Conservation (phyloP, 306 rosid genomes). For the Arachis stenosperma region DNA sequence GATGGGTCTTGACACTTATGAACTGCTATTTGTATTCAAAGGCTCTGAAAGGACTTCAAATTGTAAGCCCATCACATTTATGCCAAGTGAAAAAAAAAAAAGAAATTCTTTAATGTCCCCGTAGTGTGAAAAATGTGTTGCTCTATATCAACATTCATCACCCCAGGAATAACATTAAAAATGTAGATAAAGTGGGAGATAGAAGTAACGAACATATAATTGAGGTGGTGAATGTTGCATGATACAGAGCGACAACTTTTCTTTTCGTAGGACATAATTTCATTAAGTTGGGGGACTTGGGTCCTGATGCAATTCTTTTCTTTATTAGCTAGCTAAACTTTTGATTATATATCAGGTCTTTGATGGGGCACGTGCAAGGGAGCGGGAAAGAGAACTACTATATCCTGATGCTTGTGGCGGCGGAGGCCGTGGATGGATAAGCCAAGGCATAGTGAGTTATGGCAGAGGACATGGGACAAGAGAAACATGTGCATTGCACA, state of each 20-base stretch:
- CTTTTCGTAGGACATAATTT: not conserved
- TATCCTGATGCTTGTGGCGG: conserved; percentile 99
- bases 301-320: conserved; percentile 11
- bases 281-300: not conserved
- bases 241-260: not conserved
- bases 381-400: conserved; percentile 94
- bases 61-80: conserved; percentile 56
- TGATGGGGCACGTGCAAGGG: conserved; percentile 96
- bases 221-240: not conserved
- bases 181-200: not conserved
- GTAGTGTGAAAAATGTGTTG: not conserved
- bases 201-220: not conserved
- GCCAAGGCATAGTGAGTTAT: conserved; percentile 86
- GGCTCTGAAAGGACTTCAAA: conserved; percentile 81
- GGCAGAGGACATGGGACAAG: conserved; percentile 98
- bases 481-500: conserved; percentile 97
- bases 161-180: not conserved
- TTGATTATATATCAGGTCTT: conserved; percentile 70
- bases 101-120: not conserved
- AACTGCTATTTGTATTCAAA: conserved; percentile 83
- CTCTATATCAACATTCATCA: not conserved
- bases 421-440: conserved; percentile 99
- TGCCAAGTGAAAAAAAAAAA: not conserved
- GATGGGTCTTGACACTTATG: conserved; percentile 89
- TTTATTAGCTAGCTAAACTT: conserved; percentile 38